Evolutionary conservation across 768 basidiomycete genomes (phyloP), one percentile per base, ranked within the genome.

Genomic region (Xerocomus spinulosus): DNA sequence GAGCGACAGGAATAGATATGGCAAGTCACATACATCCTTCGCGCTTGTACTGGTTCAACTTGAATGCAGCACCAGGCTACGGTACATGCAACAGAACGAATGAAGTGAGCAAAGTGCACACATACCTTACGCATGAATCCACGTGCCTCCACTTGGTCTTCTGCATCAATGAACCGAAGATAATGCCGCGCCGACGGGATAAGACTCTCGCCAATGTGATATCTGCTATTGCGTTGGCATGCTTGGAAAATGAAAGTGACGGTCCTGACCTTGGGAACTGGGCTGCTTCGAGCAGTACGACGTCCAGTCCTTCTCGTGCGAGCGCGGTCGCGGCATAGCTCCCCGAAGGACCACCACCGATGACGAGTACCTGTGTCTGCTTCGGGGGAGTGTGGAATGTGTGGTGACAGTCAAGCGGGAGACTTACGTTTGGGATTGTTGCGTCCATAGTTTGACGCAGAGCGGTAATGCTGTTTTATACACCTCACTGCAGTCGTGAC

Each of bases 311-410:
- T 57, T 83, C 82, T n/a, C 74, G 65, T 9, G 77, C 77, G 5
- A 83, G 71, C 24, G 70, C 73, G 5, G 78, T 62, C 2, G 81
- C 79, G n/a, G 78, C 66, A 50, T 76, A 82, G 51, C 72, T 73
- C 24, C 82, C 82, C 7, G 71, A 76, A 1, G 82, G 82, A 14
- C 81, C 82, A 41, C 82, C 81, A 9, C 81, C 81, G 12, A 83
- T 63, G 26, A 83, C 74, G 33, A 78, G 73, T 9, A 66, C 57
- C 25, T 66, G 61, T 0, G 57, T 29, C 13, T 55, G 66, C 64
- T 66, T 20, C 29, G 23, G 37, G 29, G 10, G 10, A 13, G 17
- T 9, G 26, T 10, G 17, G 24, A 5, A 26, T 9, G 9, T 12
- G n/a, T n/a, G 25, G 4, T 9, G 10, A 9, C 17, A 4, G 17